phyloP scores from a whole-genome alignment of 805 yeast genomes.

The Sugiyamaella americana region DNA sequence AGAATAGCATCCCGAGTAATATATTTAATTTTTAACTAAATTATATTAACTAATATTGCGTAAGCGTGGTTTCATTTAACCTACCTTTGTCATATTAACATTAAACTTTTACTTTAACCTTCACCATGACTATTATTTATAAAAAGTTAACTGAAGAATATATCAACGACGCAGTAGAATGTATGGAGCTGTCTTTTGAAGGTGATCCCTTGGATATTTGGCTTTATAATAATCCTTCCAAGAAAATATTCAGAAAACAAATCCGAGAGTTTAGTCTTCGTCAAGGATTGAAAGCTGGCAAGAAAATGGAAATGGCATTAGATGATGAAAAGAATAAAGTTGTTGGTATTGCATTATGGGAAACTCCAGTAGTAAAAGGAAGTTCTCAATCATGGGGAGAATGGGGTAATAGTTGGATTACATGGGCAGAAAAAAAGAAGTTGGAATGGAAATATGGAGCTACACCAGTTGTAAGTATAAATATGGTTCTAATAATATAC shows the following conservation, averaged over 20 bases:
- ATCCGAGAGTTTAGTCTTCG: not conserved
- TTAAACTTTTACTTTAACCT: no score
- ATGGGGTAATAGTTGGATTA: not conserved
- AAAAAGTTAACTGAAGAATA: not conserved
- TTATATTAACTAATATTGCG: no score
- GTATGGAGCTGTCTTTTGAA: conserved; percentile 1
- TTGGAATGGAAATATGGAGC: not conserved
- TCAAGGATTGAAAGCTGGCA: not conserved
- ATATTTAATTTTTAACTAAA: no score
- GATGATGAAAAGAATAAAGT: conserved; percentile 2
- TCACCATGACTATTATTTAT: not conserved
- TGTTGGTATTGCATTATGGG: conserved; percentile 6
- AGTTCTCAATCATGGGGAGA: not conserved
- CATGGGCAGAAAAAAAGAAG: not conserved
- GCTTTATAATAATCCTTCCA: not conserved
- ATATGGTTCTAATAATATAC: no score
- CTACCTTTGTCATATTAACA: no score
- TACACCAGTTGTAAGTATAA: not conserved
- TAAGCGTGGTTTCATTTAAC: no score
- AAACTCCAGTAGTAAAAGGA: not conserved
- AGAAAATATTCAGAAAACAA: not conserved
- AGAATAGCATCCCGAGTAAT: no score
- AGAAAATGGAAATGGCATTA: not conserved
- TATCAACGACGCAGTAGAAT: not conserved
- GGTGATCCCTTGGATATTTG: conserved; percentile 3